Conservation (phyloP, 1,139 yeast species). For the Diutina scorzettiae region DNA sequence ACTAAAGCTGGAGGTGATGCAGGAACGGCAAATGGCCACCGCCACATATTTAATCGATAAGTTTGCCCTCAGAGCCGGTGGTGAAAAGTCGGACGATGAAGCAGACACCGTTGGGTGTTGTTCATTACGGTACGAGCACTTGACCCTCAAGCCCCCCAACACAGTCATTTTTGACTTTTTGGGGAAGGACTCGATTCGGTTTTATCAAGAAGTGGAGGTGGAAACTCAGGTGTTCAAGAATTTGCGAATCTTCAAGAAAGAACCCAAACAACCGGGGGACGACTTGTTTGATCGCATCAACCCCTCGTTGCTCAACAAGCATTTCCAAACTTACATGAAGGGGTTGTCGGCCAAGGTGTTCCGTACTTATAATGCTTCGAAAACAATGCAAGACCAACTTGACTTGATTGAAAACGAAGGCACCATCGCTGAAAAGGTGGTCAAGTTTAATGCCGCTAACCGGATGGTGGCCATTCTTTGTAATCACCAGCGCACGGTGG, state of each 20-base stretch:
- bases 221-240: constrained; percentile 84
- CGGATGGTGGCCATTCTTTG: constrained; percentile 91
- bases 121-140: constrained; percentile 81
- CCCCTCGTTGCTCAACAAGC: constrained; percentile 73
- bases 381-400: constrained; percentile 91
- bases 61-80: constrained; percentile 97
- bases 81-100: constrained; percentile 93
- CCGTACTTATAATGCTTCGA: constrained; percentile 95
- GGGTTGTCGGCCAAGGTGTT: constrained; percentile 94
- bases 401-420: constrained; percentile 77
- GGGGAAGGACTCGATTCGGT: constrained; percentile 93
- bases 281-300: constrained; percentile 83
- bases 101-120: constrained; percentile 99
- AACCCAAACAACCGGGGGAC: constrained; percentile 85
- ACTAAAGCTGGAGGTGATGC: constrained; percentile 67
- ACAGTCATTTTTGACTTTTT: constrained; percentile 85
- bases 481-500: constrained; percentile 92
- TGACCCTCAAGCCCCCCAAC: constrained; percentile 75
- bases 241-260: constrained; percentile 71
- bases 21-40: constrained; percentile 84
- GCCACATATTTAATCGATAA: constrained; percentile 89
- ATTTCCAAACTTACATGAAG: constrained; percentile 80
- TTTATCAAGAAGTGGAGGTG: constrained; percentile 85
- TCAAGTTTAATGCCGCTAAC: constrained; percentile 87
- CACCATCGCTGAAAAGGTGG: constrained; percentile 76